phyloP scores from a whole-genome alignment of 2,329 filamentous ascomycete species.

The Epichloe bromicola region DNA sequence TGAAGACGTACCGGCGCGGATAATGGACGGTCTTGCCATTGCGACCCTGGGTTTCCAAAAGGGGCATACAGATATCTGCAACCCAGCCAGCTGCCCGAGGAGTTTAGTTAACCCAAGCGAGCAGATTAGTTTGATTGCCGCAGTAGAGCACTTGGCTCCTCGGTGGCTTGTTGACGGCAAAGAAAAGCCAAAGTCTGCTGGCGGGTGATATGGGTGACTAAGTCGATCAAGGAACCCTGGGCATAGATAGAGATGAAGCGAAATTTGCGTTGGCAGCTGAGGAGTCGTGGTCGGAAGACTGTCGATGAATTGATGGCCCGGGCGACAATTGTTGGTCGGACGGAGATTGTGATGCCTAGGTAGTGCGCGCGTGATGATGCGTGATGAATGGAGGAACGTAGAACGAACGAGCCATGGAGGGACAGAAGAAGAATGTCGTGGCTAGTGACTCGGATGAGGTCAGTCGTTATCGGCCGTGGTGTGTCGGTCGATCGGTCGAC shows the following conservation, averaged over 20 bases:
- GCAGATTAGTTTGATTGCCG: not conserved
- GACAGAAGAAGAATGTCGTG: not conserved
- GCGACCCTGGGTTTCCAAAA: not conserved
- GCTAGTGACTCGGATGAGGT: not conserved
- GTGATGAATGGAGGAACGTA: not conserved
- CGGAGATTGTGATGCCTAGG: not conserved
- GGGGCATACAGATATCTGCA: not conserved
- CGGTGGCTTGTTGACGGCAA: not conserved
- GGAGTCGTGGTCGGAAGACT: not conserved
- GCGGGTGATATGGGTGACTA: not conserved
- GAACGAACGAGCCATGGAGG: not conserved
- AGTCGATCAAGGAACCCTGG: not conserved
- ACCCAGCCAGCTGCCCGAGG: not conserved
- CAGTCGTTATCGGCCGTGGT: not conserved
- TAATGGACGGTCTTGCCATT: constrained; percentile 47
- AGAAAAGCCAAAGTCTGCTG: not conserved
- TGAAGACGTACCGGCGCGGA: constrained; percentile 44
- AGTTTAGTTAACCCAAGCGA: not conserved
- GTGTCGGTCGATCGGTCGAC: not conserved
- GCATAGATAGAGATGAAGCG: not conserved
- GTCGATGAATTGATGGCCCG: not conserved
- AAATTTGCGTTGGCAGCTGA: constrained; percentile 1
- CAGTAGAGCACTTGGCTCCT: not conserved
- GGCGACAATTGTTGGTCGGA: not conserved
- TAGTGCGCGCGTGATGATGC: not conserved